phyloP scores from a whole-genome alignment of 192 early-diverging fungal genomes.

The Coemansia sp. region DNA sequence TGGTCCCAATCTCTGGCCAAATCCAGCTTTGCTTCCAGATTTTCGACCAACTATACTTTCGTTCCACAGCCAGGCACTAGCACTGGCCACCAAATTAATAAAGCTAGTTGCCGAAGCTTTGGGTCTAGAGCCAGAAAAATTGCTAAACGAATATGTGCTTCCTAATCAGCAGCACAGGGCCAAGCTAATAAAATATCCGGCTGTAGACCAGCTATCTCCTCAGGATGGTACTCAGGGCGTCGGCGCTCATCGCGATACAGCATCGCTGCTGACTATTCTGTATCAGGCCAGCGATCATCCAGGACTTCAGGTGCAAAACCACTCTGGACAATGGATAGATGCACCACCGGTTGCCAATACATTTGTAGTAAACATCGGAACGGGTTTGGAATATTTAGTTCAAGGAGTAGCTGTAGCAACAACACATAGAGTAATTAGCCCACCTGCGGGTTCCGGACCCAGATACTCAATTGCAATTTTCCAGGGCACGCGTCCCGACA shows the following conservation, averaged over 20 bases:
- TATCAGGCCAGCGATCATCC: slow-evolving; percentile 59
- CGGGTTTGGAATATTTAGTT: slow-evolving; percentile 59
- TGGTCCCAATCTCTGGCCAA: slow-evolving; percentile 67
- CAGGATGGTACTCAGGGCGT: slow-evolving; percentile 41
- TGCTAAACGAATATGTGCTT: slow-evolving; percentile 23
- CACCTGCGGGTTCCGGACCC: slow-evolving; percentile 41
- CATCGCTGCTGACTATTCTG: slow-evolving; percentile 53
- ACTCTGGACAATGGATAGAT: slow-evolving; percentile 63
- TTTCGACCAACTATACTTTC: slow-evolving; percentile 49
- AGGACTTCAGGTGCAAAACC: slow-evolving; percentile 65
- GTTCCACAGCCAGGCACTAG: slow-evolving; percentile 43
- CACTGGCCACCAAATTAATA: slow-evolving; percentile 52
- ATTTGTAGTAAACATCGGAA: slow-evolving; percentile 68
- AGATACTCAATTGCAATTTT: slow-evolving; percentile 63
- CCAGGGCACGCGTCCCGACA: slow-evolving; percentile 50
- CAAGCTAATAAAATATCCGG: slow-evolving; percentile 37
- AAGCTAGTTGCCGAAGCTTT: slow-evolving; percentile 55
- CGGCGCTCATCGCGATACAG: slow-evolving; percentile 56
- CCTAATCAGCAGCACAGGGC: slow-evolving; percentile 18
- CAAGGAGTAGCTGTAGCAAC: slow-evolving; percentile 57
- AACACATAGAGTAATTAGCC: slow-evolving; percentile 60
- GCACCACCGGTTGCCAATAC: slow-evolving; percentile 58
- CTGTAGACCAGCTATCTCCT: slow-evolving; percentile 19
- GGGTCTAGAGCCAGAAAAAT: slow-evolving; percentile 32
- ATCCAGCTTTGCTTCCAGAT: slow-evolving; percentile 26